These are phyloP conservation scores for Vigna hirtella DNA, from an alignment of 306 rosid species.

Conservation along the genomic window DNA sequence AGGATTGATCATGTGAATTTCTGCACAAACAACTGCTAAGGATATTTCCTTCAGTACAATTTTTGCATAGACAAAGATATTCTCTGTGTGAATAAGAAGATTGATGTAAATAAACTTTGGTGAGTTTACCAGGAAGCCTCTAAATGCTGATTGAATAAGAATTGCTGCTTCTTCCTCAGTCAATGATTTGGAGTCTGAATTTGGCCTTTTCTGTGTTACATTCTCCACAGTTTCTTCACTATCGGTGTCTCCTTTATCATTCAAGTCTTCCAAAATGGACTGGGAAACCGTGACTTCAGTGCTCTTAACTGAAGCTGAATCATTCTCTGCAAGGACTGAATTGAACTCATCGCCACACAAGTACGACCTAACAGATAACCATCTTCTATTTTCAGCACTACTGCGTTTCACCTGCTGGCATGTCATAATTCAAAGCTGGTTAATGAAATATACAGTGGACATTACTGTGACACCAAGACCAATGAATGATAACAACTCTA, in stretches of 20 bases:
- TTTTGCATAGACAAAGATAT: neutral
- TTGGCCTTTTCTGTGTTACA: constrained; percentile 24
- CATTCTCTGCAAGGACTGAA: constrained; percentile 76
- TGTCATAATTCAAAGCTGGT: constrained; percentile 39
- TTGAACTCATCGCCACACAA: constrained; percentile 88
- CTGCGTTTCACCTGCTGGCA: constrained; percentile 61
- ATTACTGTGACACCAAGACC: neutral
- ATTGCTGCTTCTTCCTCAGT: constrained; percentile 73
- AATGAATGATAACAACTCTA: neutral
- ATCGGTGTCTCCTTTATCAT: constrained; percentile 41
- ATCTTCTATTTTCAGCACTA: constrained; percentile 66
- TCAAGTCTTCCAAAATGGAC: constrained; percentile 46
- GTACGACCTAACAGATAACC: constrained; percentile 83
- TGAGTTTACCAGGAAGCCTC: constrained; percentile 67
- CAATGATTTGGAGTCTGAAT: constrained; percentile 44
- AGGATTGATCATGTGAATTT: neutral
- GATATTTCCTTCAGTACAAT: constrained; percentile 5
- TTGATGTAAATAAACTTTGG: constrained; percentile 30
- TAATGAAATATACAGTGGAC: neutral
- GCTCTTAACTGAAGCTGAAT: constrained; percentile 72
- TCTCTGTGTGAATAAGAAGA: constrained; percentile 28
- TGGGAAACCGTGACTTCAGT: constrained; percentile 69
- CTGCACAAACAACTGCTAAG: neutral
- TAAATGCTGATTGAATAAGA: constrained; percentile 79
- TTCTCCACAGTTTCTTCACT: constrained; percentile 64